Evolutionary conservation across 305 asterid genomes (phyloP).

Genomic region (Petunia hybrid): DNA sequence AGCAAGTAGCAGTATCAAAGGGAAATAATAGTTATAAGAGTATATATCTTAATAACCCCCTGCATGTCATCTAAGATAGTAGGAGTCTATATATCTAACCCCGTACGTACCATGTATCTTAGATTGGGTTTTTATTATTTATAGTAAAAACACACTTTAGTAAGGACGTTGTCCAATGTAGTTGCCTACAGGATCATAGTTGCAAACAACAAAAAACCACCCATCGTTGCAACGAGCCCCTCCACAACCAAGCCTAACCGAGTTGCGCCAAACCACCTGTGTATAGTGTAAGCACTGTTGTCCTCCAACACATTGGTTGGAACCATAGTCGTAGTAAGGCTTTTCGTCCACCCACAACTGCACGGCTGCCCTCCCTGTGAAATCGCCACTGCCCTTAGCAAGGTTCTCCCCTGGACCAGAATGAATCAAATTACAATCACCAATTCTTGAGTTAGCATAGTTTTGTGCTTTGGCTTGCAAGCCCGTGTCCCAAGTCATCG

Average conservation of each 20-base stretch:
- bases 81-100: neutral
- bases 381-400: neutral
- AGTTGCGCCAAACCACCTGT: conserved; percentile 61
- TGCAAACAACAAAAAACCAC: neutral
- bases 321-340: neutral
- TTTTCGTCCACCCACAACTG: conserved; percentile 22
- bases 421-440: conserved; percentile 46
- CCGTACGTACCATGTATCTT: neutral
- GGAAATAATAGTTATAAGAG: neutral
- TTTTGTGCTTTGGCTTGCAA: conserved; percentile 48
- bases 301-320: conserved; percentile 31
- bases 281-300: conserved; percentile 54
- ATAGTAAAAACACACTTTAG: neutral
- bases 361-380: conserved; percentile 35
- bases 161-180: conserved; percentile 32
- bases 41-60: neutral
- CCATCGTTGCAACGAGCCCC: conserved; percentile 26
- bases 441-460: conserved; percentile 43
- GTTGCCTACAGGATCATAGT: conserved; percentile 40
- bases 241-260: conserved; percentile 58
- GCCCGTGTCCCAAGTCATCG: conserved; percentile 42
- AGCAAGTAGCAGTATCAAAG: neutral
- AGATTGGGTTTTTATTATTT: neutral
- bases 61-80: neutral
- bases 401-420: conserved; percentile 44